These are phyloP conservation scores for Arctostaphylos glauca DNA, from an alignment of 148 eudicot species.

Conservation along the genomic window DNA sequence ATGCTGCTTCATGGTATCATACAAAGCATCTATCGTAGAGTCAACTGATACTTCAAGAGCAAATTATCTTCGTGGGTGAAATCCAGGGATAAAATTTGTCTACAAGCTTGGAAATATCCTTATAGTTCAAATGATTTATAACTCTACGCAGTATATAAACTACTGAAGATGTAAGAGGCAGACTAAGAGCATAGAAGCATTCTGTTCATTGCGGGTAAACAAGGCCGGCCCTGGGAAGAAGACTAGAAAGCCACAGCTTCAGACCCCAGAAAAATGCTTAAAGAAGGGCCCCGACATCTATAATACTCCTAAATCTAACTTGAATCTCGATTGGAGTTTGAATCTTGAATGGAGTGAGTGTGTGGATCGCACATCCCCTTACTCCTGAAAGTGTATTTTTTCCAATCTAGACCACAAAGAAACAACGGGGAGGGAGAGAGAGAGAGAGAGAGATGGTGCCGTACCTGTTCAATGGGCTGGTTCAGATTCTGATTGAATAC, in stretches of 20 bases:
- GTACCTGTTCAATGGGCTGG: background rate
- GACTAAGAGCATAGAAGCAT: background rate
- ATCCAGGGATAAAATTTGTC: background rate
- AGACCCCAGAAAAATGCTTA: background rate
- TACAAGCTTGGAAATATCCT: background rate
- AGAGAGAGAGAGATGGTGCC: background rate
- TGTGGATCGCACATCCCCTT: background rate
- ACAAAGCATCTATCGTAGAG: background rate
- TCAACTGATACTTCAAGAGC: background rate
- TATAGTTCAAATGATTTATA: background rate
- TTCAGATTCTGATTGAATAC: background rate
- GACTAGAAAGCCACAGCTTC: background rate
- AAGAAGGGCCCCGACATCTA: background rate
- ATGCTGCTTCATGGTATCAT: background rate
- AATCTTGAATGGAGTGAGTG: background rate
- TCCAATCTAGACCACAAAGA: background rate
- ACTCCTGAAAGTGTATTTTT: background rate
- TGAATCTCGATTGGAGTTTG: background rate
- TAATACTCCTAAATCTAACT: background rate
- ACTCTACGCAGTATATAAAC: background rate
- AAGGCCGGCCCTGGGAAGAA: background rate
- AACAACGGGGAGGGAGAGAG: background rate
- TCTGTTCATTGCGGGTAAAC: background rate
- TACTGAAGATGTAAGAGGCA: background rate
- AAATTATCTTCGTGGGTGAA: background rate